Evolutionary conservation across 2,329 filamentous ascomycete genomes (phyloP), one percentile per base, ranked within the genome.

Genomic region (Verticillium zaregamsianum): DNA sequence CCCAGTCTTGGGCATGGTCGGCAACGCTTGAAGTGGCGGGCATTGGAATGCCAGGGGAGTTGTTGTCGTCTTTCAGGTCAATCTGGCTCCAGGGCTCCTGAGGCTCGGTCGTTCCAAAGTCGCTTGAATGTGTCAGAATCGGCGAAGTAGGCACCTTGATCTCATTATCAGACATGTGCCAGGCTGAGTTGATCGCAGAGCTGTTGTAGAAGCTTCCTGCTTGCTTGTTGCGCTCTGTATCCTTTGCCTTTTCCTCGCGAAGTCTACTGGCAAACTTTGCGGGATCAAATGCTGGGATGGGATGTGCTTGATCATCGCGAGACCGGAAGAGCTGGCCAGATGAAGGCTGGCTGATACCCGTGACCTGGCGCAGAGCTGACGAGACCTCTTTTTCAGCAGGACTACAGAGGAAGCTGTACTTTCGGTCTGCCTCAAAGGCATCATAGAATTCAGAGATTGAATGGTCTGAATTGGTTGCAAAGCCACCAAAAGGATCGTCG

Each of bases 341-440:
- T 0, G 63, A 66, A 6, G 63, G 63, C 31, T 63, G 57, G 11
- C 61, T 64, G 49, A 63, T 52, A 11, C 57, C 64, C 14, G 61
- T 66, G 6, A 11, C 61, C 20, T 63, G 31, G 9, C 54, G 59
- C 32, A 66, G 63, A 23, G 63, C 64, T 15, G 52, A 62, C 9
- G 64, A 66, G 11, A 66, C 58, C 23, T 66, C 63, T 32, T 62
- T 63, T 58, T 66, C 64, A 3, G 58, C 63, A 17, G 54, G 40
- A 3, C 56, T 56, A 11, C 60, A 55, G 8, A 63, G 23, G 35
- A 65, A 60, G 23, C 58, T 14, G 55, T 65, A 64, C 56, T 60
- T 32, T 32, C 54, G 9, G 28, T 55, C 54, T n/a, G 25, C 15
- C 23, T 55, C 54, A 55, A 55, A 55, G 25, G 25, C 25, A 20